Conservation (phyloP, 2,329 filamentous ascomycete genomes). For the Ceratocystis cacaofunesta region DNA sequence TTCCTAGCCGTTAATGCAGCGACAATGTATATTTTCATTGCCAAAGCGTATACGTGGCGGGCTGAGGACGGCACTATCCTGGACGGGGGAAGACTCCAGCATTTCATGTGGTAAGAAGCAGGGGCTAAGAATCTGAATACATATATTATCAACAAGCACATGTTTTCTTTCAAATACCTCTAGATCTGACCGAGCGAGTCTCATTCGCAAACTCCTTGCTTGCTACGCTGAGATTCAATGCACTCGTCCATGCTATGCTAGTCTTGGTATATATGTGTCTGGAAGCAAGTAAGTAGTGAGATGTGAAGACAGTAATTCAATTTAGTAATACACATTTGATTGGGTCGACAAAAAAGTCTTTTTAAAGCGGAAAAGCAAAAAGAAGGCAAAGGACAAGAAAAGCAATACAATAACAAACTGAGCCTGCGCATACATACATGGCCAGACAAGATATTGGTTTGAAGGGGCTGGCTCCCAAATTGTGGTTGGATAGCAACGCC, state of each 20-base stretch:
- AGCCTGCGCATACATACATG: constrained; percentile 7
- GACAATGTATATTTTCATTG: constrained; percentile 59
- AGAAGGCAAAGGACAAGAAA: neutral
- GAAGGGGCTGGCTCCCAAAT: neutral
- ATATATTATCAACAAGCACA: too few species aligned
- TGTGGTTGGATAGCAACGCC: neutral
- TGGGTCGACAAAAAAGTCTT: neutral
- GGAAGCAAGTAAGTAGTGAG: too few species aligned
- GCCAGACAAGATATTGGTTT: neutral
- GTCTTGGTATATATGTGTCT: too few species aligned
- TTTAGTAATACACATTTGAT: neutral
- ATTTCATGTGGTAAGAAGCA: constrained; percentile 62
- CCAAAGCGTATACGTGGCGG: constrained; percentile 52
- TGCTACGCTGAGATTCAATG: too few species aligned
- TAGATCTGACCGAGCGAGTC: too few species aligned
- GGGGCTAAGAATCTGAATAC: neutral
- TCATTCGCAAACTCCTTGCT: too few species aligned
- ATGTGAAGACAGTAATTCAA: neutral
- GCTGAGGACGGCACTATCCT: constrained; percentile 35
- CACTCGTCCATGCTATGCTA: too few species aligned
- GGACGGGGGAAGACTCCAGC: constrained; percentile 46
- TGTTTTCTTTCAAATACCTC: too few species aligned
- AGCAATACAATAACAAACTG: neutral
- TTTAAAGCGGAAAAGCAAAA: neutral
- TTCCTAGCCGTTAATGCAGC: constrained; percentile 47